Evolutionary conservation across 2,329 filamentous ascomycete genomes (phyloP).

Genomic region (Penicillium hordei): DNA sequence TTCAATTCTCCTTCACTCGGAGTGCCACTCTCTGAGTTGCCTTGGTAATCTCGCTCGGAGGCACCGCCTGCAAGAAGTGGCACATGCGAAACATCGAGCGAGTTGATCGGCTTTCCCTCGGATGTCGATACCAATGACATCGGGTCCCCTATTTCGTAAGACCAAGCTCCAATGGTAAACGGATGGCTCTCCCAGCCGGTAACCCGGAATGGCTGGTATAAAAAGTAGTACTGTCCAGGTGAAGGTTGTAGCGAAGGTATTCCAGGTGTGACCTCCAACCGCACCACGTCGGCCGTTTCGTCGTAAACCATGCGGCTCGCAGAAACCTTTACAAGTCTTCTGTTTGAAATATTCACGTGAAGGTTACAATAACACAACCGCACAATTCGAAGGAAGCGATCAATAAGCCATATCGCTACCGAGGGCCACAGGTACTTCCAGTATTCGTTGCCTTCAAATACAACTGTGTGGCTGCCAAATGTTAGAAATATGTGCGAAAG

Average conservation of each 20-base stretch:
- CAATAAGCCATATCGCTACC: slow-evolving; percentile 50
- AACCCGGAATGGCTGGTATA: slow-evolving; percentile 48
- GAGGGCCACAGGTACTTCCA: slow-evolving; percentile 54
- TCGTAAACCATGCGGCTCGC: slow-evolving; percentile 47
- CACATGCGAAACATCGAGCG: slow-evolving; percentile 21
- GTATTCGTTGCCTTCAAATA: slow-evolving; percentile 50
- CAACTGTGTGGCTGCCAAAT: slow-evolving; percentile 46
- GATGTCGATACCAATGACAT: background rate
- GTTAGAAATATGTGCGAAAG: background rate
- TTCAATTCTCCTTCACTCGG: slow-evolving; percentile 8
- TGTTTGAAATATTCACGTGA: slow-evolving; percentile 29
- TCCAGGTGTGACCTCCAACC: slow-evolving; percentile 46
- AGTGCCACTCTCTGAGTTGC: background rate
- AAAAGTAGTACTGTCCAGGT: slow-evolving; percentile 53
- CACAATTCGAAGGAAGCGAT: slow-evolving; percentile 47
- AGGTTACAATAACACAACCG: slow-evolving; percentile 49
- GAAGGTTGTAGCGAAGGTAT: slow-evolving; percentile 35
- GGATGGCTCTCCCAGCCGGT: slow-evolving; percentile 54
- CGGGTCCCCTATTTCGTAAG: slow-evolving; percentile 14
- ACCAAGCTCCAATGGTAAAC: slow-evolving; percentile 47
- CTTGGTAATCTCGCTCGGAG: background rate
- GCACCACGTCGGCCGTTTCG: slow-evolving; percentile 46
- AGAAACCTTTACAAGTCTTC: slow-evolving; percentile 29
- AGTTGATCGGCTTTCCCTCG: slow-evolving; percentile 6
- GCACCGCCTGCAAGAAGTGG: slow-evolving; percentile 28